Base-by-base conservation (phyloP, 1,139 yeast species). In the Scheffersomyces segobiensis region DNA sequence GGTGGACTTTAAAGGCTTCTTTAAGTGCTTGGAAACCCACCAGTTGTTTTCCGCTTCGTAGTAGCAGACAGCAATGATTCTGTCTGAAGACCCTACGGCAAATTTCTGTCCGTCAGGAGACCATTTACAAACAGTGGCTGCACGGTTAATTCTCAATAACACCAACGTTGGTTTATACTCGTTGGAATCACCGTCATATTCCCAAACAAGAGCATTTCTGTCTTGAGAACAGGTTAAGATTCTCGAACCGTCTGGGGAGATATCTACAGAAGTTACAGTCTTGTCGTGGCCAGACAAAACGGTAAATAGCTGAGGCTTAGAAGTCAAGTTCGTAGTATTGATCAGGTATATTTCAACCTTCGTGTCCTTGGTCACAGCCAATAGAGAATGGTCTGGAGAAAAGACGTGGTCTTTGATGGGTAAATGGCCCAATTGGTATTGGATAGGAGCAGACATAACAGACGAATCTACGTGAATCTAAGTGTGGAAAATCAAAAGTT, bases 11-110 rank as follows among this genome's bases (percentile, higher is more conserved):
- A 93, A 82, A 19, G 98, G 98, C 75, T 91, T 92, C 80, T 93
- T 93, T 76, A 96, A 86, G 77, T 95, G 99, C 76, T 93, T 95
- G 21, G 98, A 92, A 56, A 95, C 93, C 99, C 99, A 96, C 99
- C 99, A 96, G 72, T 96, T 97, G 73, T 95, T 95, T 69, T 93
- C 98, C 62, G 84, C 90, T 74, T 96, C 99, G 73, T 91, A 95
- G 77, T 93, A 95, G 78, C 99, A 96, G 55, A 96, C 90, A 19
- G 99, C 97, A 73, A 96, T 89, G 62, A 91, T 88, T 58, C 98
- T 82, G 57, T 97, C 98, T 57, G 97, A 91, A 5, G 98, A 91
- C 0, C 98, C 99, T 52, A 95, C 98, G 1, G 99, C 99, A 75
- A 96, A 95, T 78, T 96, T 96, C 70, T 78, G 79, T 20, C 98